Evolutionary conservation across 1,284 basidiomycete genomes (phyloP), one percentile per base, ranked within the genome.

Genomic region (Sporisorium iseilematis-ciliati): DNA sequence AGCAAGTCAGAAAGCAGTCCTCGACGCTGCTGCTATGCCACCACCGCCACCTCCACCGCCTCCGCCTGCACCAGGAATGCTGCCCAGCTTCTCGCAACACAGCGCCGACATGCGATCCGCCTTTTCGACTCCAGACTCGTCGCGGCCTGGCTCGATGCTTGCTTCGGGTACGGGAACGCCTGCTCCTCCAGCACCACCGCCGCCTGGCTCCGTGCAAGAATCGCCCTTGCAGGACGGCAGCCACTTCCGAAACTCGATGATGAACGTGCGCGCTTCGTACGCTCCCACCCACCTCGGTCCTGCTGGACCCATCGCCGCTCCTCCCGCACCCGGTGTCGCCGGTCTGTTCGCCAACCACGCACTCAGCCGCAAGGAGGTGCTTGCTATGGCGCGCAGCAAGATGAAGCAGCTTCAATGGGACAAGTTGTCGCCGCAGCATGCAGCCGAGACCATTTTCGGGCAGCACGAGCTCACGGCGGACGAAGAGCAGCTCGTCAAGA

Each of bases 331-430:
- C 18, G 77, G 71, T 75, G 95, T 96, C 92, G 88, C 97, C 51
- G 69, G 69, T 3, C 41, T 76, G 16, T 76, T 82, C 25, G 74
- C 64, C 42, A 61, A 68, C n/a, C 67, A 72, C 26, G 66, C 72
- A 31, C 58, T 78, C 16, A 77, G 59, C 33, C 79, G 95, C 56
- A 97, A 98, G 86, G 93, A 94, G 81, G 90, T 97, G 78, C 88
- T 90, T 1, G 90, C 94, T 57, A 91, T 93, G 53, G 93, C 95
- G 1, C 91, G 89, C 67, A 91, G 90, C 55, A 94, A 95, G 88
- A 95, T 98, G 93, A 98, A 98, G 86, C 95, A 98, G 86, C 88
- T 99, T 52, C 96, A 99, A 84, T 99, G 97, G 96, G 96, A 99
- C 85, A 99, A 98, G 85, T 78, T 85, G 8, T 78, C 80, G 25